A percentile compares a stretch with the other conserved stretches of the same genome.
phyloP scores from a whole-genome alignment of 2,329 filamentous ascomycete species.

The Fusarium denticulatum region DNA sequence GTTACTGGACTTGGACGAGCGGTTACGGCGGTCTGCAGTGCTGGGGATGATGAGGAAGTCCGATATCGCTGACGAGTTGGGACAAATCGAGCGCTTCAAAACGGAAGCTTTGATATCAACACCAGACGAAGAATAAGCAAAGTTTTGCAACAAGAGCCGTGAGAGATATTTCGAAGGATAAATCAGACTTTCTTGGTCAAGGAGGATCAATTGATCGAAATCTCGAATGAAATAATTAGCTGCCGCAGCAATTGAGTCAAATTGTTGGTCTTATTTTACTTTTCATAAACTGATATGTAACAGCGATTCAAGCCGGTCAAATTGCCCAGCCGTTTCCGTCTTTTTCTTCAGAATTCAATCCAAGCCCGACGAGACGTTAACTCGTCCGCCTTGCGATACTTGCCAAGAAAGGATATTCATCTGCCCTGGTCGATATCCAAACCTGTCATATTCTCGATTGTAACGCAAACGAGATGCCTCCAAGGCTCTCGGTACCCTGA shows the following conservation, averaged over 20 bases:
- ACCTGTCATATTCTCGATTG: background rate
- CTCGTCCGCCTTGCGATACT: background rate
- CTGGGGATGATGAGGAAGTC: background rate
- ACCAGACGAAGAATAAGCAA: background rate
- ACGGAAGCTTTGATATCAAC: background rate
- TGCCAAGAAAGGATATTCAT: background rate
- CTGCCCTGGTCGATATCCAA: background rate
- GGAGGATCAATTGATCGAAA: background rate
- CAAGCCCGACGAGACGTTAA: background rate
- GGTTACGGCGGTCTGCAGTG: background rate
- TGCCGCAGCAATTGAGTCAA: background rate
- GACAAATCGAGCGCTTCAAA: background rate
- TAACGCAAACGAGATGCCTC: background rate
- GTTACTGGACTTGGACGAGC: too few species aligned
- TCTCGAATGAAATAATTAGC: background rate
- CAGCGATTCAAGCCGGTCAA: background rate
- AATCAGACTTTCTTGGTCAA: background rate
- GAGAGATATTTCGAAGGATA: background rate
- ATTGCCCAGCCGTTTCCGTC: too few species aligned
- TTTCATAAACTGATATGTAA: background rate
- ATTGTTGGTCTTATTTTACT: background rate
- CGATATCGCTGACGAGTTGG: background rate
- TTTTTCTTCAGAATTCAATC: background rate
- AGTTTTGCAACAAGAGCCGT: background rate
- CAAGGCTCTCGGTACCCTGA: background rate